Evolutionary conservation across 495 filamentous ascomycete species (phyloP), one percentile per base, ranked within the genome.

Genomic region (Xylaria flabelliformis): DNA sequence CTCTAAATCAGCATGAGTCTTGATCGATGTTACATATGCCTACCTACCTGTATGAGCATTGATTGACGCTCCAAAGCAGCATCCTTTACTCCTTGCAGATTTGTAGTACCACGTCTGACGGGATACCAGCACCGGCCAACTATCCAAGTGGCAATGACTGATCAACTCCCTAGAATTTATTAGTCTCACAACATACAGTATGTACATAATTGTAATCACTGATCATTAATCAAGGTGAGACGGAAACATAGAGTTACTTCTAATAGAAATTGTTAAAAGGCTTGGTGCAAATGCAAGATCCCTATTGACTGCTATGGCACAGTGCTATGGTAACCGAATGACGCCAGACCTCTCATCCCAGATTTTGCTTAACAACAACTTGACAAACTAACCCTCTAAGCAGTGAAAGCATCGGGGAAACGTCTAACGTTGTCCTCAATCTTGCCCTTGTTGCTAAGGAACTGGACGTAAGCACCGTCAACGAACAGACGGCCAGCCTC

Each of bases 391-490:
- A 72, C 73, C 76, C 64, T 75, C 76, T 79, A 81, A 76, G 78
- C 79, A 62, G 85, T 88, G 86, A 97, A 99, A 74, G 96, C 96
- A 67, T 92, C 90, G 69, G 96, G 96, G 92, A 97, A 99, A 72
- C 91, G 88, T 83, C 89, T 88, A 83, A 99, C 91, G 91, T 98
- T 98, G 76, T 93, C 75, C 81, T 88, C 90, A 70, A 99, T 83
- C 79, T 85, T 88, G 79, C 96, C 96, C 83, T 95, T 90, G 88
- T 94, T 95, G 85, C 88, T 87, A 76, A 98, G 88, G 91, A 98
- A 98, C 89, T 99, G 93, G 75, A 98, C 97, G 85, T 99, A 99
- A 78, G 97, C 97, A 90, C 96, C 96, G 83, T 99, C 96, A 76
- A 94, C 90, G 87, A 91, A 90, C 84, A 99, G 89, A 83, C 90